phyloP scores from a whole-genome alignment of 345 rosid genomes.

The Leavenworthia alabamica region DNA sequence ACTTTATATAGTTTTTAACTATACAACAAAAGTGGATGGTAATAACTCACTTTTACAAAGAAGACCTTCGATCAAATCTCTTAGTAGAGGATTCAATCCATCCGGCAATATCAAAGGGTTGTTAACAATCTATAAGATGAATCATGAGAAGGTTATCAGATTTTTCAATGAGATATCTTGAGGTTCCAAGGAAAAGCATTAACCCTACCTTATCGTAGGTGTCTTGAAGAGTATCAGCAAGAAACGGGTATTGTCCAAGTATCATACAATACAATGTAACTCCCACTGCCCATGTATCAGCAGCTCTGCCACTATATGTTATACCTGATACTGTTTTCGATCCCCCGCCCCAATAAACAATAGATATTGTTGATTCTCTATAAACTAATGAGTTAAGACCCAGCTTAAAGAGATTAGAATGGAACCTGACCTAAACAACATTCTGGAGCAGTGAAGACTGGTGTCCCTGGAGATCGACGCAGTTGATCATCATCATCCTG shows the following conservation, averaged over 20 bases:
- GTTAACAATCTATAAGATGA: conserved; percentile 49
- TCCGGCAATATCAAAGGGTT: conserved; percentile 52
- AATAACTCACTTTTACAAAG: conserved; percentile 67
- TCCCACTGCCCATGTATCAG: conserved; percentile 98
- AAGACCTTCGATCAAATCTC: conserved; percentile 63
- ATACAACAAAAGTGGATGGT: too few relatives aligned
- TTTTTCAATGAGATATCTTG: too few relatives aligned
- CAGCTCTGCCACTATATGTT: conserved; percentile 80
- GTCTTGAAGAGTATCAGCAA: conserved; percentile 77
- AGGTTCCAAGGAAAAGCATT: too few relatives aligned
- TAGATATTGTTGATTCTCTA: background rate
- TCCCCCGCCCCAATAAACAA: background rate
- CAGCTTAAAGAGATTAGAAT: background rate
- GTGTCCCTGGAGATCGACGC: conserved; percentile 97
- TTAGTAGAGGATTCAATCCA: conserved; percentile 52
- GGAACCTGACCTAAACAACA: conserved; percentile 73
- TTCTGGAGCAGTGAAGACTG: conserved; percentile 99
- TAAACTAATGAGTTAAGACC: background rate
- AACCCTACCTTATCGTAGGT: conserved; percentile 72
- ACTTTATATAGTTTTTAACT: too few relatives aligned
- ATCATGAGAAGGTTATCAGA: too few relatives aligned
- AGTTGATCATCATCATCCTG: conserved; percentile 95
- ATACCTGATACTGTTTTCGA: conserved; percentile 59
- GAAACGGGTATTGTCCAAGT: conserved; percentile 37
- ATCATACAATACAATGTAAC: conserved; percentile 88